A percentile compares a stretch with the other conserved stretches of the same genome.
phyloP scores from a whole-genome alignment of 371 early-diverging fungal species.

The Amoeboaphelidium protococcarum region DNA sequence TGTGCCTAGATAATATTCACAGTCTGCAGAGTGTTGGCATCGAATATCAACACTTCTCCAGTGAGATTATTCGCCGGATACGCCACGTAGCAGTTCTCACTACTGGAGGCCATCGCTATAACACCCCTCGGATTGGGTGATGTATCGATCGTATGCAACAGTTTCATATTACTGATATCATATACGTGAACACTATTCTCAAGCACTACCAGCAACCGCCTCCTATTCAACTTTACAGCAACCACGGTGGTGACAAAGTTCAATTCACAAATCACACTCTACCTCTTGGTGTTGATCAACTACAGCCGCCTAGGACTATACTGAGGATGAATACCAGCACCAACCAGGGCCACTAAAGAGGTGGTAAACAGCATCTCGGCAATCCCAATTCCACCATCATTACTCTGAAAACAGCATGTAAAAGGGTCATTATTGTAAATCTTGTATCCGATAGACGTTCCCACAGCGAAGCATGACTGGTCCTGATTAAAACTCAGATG shows the following conservation, averaged over 20 bases:
- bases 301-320: constrained; percentile 68
- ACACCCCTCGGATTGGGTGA: constrained; percentile 51
- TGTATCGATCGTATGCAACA: constrained; percentile 78
- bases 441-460: too few relatives aligned
- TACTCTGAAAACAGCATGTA: too few relatives aligned
- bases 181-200: constrained; percentile 35
- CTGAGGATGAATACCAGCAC: constrained; percentile 67
- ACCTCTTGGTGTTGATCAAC: constrained; percentile 85
- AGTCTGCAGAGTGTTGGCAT: constrained; percentile 49
- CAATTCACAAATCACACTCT: constrained; percentile 84
- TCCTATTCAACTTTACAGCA: constrained; percentile 77
- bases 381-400: constrained; percentile 72
- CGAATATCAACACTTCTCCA: constrained; percentile 69
- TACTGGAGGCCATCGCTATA: constrained; percentile 71
- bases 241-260: constrained; percentile 69
- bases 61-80: constrained; percentile 44
- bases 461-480: too few relatives aligned
- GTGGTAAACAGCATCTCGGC: constrained; percentile 91
- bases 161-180: constrained; percentile 86
- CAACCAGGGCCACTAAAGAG: constrained; percentile 79
- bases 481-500: too few relatives aligned
- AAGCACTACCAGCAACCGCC: constrained; percentile 61
- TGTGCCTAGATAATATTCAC: constrained; percentile 80
- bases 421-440: too few relatives aligned
- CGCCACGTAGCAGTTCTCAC: constrained; percentile 73